phyloP scores from a whole-genome alignment of 2,329 filamentous ascomycete genomes.

The Penicillium sp. region DNA sequence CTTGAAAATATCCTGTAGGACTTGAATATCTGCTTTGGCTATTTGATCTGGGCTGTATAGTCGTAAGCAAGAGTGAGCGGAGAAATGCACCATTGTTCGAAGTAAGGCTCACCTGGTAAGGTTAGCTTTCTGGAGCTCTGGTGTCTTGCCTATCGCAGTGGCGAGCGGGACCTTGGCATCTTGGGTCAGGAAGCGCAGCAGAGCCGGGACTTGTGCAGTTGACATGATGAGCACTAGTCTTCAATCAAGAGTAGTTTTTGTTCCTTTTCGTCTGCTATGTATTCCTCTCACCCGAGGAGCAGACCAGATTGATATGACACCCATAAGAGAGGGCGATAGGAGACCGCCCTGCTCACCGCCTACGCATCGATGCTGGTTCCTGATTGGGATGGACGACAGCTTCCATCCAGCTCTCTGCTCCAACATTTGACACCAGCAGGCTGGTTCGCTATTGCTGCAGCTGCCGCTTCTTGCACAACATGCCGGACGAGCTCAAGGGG shows the following conservation, averaged over 20 bases:
- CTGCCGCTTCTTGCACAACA: slow-evolving; percentile 33
- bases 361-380: slow-evolving; percentile 7
- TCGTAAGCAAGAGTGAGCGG: slow-evolving; percentile 17
- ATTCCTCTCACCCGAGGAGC: background rate
- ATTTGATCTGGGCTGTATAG: slow-evolving; percentile 49
- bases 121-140: slow-evolving; percentile 58
- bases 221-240: slow-evolving; percentile 26
- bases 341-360: slow-evolving; percentile 25
- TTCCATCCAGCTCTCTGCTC: slow-evolving; percentile 8
- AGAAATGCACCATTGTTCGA: background rate
- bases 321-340: slow-evolving; percentile 8
- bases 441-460: slow-evolving; percentile 26
- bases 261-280: background rate
- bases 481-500: slow-evolving; percentile 48
- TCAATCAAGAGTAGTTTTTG: background rate
- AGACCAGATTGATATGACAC: background rate
- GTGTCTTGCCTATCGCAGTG: slow-evolving; percentile 61
- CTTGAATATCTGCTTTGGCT: slow-evolving; percentile 54
- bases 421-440: slow-evolving; percentile 10
- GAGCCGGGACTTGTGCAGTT: slow-evolving; percentile 43
- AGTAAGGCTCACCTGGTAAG: slow-evolving; percentile 47
- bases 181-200: slow-evolving; percentile 64
- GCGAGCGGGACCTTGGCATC: slow-evolving; percentile 63
- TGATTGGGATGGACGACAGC: slow-evolving; percentile 18
- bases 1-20: slow-evolving; percentile 51